A percentile compares a stretch with the other conserved stretches of the same genome.
These are phyloP conservation scores for Jacaranda mimosifolia DNA, from an alignment of 257 asterid species.

Conservation along the genomic window DNA sequence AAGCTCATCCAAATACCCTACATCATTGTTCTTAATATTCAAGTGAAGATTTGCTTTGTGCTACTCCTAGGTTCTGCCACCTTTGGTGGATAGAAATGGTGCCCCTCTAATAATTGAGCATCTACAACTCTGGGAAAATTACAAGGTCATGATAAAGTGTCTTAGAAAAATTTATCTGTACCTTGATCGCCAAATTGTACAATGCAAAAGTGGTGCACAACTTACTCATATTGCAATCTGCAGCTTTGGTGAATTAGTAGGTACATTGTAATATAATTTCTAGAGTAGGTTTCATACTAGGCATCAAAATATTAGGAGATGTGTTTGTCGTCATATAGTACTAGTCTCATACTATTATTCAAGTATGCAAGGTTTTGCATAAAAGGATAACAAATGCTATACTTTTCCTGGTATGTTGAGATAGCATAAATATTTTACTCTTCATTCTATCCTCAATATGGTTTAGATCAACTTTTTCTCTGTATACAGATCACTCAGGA, in stretches of 20 bases:
- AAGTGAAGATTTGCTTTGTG: too few species aligned
- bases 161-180: not conserved
- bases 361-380: not conserved
- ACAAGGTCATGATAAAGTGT: conserved; percentile 6
- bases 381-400: not conserved
- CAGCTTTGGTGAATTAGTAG: conserved; percentile 13
- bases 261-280: too few species aligned
- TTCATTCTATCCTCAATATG: not conserved
- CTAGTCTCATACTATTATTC: too few species aligned
- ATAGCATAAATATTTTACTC: not conserved
- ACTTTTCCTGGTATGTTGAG: conserved; percentile 15
- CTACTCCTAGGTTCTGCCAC: conserved; percentile 23
- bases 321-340: too few species aligned
- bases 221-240: not conserved
- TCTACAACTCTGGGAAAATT: conserved; percentile 24
- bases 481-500: conserved; percentile 11
- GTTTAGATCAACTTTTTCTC: not conserved
- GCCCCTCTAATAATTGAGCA: conserved; percentile 1
- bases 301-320: too few species aligned
- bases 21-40: too few species aligned
- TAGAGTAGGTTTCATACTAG: too few species aligned
- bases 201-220: too few species aligned
- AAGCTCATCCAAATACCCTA: too few species aligned
- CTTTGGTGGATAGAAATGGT: conserved; percentile 3
- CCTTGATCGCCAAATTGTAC: too few species aligned